These are phyloP conservation scores for Auricularia sp. DNA, from an alignment of 768 basidiomycete species.

Conservation along the genomic window DNA sequence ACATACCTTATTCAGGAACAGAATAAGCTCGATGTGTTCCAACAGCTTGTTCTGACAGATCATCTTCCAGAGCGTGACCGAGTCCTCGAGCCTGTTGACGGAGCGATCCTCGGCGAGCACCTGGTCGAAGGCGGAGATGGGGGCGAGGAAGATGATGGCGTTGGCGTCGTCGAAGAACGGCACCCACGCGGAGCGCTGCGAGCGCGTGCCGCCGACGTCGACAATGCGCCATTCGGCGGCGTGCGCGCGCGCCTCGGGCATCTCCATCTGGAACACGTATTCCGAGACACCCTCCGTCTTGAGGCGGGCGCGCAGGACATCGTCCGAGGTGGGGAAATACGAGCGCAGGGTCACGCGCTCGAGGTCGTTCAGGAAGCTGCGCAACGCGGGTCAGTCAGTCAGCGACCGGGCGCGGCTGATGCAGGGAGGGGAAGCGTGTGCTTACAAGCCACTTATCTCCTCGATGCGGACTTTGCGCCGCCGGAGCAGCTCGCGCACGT, in stretches of 20 bases:
- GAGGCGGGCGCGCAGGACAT: slow-evolving; percentile 40
- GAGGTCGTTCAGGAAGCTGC: slow-evolving; percentile 41
- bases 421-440: slow-evolving; percentile 9
- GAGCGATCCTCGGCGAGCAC: slow-evolving; percentile 58
- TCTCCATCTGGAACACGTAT: slow-evolving; percentile 10
- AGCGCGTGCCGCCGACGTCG: slow-evolving; percentile 34
- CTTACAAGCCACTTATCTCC: slow-evolving; percentile 56
- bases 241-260: slow-evolving; percentile 35
- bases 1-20: slow-evolving; percentile 61
- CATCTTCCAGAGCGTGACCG: slow-evolving; percentile 62
- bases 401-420: not conserved
- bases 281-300: slow-evolving; percentile 28
- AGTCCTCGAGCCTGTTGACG: slow-evolving; percentile 69
- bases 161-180: slow-evolving; percentile 65
- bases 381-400: not conserved
- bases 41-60: slow-evolving; percentile 65
- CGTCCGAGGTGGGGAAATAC: slow-evolving; percentile 38
- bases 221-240: slow-evolving; percentile 47
- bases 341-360: slow-evolving; percentile 34
- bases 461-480: slow-evolving; percentile 37
- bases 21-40: slow-evolving; percentile 55
- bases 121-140: slow-evolving; percentile 63
- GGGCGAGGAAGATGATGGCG: slow-evolving; percentile 75
- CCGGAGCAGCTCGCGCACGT: slow-evolving; percentile 33
- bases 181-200: slow-evolving; percentile 37